phyloP scores from a whole-genome alignment of 164 flowering plant genomes.

The Macadamia tetraphylla region DNA sequence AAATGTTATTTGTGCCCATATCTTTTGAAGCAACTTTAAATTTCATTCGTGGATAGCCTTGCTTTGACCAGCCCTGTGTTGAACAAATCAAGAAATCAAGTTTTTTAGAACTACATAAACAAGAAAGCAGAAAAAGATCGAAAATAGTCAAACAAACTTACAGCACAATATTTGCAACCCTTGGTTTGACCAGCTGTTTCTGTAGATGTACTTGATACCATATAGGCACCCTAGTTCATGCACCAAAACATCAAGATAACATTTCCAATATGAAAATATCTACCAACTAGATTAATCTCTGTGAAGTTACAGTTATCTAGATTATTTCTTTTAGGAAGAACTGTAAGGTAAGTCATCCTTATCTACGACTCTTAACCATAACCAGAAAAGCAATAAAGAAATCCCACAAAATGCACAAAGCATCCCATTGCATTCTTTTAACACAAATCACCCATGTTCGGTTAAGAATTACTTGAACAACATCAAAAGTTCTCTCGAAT shows the following conservation, averaged over 20 bases:
- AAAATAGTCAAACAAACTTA: slow-evolving; percentile 36
- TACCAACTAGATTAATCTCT: background rate
- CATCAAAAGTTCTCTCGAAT: too few relatives aligned
- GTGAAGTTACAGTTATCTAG: background rate
- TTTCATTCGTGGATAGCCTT: slow-evolving; percentile 61
- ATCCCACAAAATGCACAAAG: too few relatives aligned
- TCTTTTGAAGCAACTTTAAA: slow-evolving; percentile 58
- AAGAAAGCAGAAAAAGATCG: slow-evolving; percentile 4
- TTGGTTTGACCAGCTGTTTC: slow-evolving; percentile 2
- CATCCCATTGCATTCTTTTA: too few relatives aligned
- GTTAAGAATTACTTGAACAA: too few relatives aligned
- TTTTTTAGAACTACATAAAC: background rate
- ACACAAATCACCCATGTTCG: too few relatives aligned
- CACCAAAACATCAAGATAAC: slow-evolving; percentile 19
- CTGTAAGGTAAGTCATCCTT: background rate
- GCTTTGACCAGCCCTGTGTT: slow-evolving; percentile 32
- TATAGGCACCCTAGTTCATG: slow-evolving; percentile 33
- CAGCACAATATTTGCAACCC: slow-evolving; percentile 73
- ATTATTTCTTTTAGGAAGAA: background rate
- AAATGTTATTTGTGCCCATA: slow-evolving; percentile 28
- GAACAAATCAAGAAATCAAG: slow-evolving; percentile 11
- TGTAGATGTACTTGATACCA: slow-evolving; percentile 8
- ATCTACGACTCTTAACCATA: background rate
- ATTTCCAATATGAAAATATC: slow-evolving; percentile 2
- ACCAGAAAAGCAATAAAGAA: background rate